Base-by-base conservation (phyloP, 2,329 filamentous ascomycete species). In the Pestalotiopsis sp. region DNA sequence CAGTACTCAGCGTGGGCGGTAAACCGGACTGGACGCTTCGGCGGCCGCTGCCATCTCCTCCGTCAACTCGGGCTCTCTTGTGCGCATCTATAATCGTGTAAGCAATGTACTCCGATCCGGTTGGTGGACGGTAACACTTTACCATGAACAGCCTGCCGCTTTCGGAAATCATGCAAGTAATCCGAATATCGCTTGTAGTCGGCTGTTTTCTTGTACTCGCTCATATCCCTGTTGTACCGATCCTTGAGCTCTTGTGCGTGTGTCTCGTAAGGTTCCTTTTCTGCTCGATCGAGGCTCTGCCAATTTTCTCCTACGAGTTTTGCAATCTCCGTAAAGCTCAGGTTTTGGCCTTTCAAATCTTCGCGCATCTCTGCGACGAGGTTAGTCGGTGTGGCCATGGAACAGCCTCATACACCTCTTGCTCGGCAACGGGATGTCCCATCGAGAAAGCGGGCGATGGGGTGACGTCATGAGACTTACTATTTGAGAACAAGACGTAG, bases 401-500 rank as follows among this genome's bases (percentile, higher is more conserved):
- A 7, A 9, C 31, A 36, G 7, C 7, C 31, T 6, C 7, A 9
- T 36, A 36, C 31, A 9, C 31, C 31, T 7, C 31, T 36, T 36
- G 31, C 7, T 36, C 31, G 31, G 31, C 31, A 7, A 7, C 9
- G 31, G 7, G 2, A 36, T 9, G 2, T 36, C 31, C 31, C 7
- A 36, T 11, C 5, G 31, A 6, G 7, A 13, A 25, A 27, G 41
- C 20, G 25, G 17, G 68, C 64, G 4, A 59, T 13, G 4, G 45
- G 36, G 31, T 39, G 62, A 65, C 39, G 62, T 27, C 67, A 61
- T 49, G 65, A 6, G 39, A 85, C 91, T 83, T 80, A 93, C 91
- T 93, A 74, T 95, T 95, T 0, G 93, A 95, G 76, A 96, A 96
- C 17, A 95, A 87, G 13, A 95, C 93, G 80, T 95, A 95, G 64